Conservation (phyloP, 1,284 basidiomycete species). For the Leccinum pallidistipes region DNA sequence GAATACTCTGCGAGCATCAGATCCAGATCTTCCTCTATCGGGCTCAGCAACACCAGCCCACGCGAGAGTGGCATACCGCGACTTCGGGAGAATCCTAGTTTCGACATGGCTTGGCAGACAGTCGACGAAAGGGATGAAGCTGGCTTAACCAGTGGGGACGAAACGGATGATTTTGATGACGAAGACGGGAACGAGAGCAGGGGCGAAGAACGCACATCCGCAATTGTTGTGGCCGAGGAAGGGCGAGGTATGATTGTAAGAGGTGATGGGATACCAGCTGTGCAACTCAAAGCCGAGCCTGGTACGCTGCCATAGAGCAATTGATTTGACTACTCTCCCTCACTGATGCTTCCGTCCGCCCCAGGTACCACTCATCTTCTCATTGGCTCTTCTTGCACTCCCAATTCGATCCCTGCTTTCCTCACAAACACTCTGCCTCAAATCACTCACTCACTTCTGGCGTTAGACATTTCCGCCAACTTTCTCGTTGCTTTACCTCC, state of each 20-base stretch:
- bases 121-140: slow-evolving; percentile 74
- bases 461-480: slow-evolving; percentile 89
- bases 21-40: slow-evolving; percentile 68
- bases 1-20: slow-evolving; percentile 61
- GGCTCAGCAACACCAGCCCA: slow-evolving; percentile 44
- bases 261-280: slow-evolving; percentile 60
- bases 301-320: slow-evolving; percentile 50
- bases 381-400: slow-evolving; percentile 73
- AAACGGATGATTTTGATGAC: slow-evolving; percentile 67
- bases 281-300: slow-evolving; percentile 62
- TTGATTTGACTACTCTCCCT: background rate
- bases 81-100: slow-evolving; percentile 64
- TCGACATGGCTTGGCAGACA: slow-evolving; percentile 71
- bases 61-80: slow-evolving; percentile 46
- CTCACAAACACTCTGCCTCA: slow-evolving; percentile 68
- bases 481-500: slow-evolving; percentile 81
- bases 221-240: slow-evolving; percentile 76
- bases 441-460: slow-evolving; percentile 76
- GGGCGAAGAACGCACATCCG: slow-evolving; percentile 66
- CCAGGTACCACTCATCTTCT: slow-evolving; percentile 88
- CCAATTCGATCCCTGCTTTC: slow-evolving; percentile 74
- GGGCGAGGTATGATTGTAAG: slow-evolving; percentile 77
- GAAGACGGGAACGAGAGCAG: slow-evolving; percentile 47
- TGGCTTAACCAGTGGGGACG: slow-evolving; percentile 66
- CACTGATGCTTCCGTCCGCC: slow-evolving; percentile 6